Conservation (phyloP, 176 grass and related monocot species). For the Alloteropsis semialata region DNA sequence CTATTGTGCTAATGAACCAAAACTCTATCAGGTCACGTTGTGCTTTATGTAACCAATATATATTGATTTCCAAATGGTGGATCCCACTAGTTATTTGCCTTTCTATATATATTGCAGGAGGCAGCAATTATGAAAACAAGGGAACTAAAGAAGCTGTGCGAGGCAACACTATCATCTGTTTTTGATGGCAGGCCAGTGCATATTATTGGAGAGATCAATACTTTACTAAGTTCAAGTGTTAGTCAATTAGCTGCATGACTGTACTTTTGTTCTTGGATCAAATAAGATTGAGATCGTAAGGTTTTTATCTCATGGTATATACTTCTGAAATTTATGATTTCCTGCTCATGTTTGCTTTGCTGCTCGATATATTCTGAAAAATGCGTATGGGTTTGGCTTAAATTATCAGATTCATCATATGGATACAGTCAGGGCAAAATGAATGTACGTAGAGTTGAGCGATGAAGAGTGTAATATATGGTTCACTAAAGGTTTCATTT, state of each 20-base stretch:
- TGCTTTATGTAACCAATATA: constrained; percentile 1
- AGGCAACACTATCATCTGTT: constrained; percentile 74
- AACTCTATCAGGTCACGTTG: constrained; percentile 2
- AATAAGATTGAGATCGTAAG: constrained; percentile 16
- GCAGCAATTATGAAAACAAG: constrained; percentile 75
- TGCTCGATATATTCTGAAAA: neutral
- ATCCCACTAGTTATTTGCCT: constrained; percentile 17
- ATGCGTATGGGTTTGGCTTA: neutral
- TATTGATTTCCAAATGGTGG: constrained; percentile 2
- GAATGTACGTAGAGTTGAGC: neutral
- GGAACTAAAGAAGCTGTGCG: constrained; percentile 81
- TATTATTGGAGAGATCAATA: constrained; percentile 96
- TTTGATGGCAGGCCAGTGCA: constrained; percentile 89
- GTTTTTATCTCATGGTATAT: constrained; percentile 16
- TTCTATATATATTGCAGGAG: constrained; percentile 52
- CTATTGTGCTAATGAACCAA: neutral
- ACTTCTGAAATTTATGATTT: constrained; percentile 7
- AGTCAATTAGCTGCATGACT: constrained; percentile 54
- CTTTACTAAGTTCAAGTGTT: constrained; percentile 50
- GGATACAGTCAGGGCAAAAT: neutral
- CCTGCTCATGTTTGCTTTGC: neutral
- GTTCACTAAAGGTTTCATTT: neutral
- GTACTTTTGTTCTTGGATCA: neutral
- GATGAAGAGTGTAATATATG: neutral
- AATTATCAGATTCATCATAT: neutral